Base-by-base conservation (phyloP, 139 green algal species). In the Bryopsis sp. region DNA sequence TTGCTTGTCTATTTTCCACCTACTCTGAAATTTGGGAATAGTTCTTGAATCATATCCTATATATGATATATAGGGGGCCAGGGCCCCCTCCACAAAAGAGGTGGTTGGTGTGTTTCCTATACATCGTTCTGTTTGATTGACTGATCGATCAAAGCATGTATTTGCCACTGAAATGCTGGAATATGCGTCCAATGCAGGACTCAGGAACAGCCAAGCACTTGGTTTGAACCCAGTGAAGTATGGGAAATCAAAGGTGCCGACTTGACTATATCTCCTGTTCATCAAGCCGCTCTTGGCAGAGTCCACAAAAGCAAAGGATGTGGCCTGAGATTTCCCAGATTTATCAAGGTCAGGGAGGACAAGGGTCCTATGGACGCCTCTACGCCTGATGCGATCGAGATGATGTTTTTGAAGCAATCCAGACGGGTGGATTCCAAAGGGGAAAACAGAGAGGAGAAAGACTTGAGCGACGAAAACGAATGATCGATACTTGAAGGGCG, bases 201-300 rank as follows among this genome's bases (percentile, higher is more conserved):
- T 24, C n/a, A 19, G 28, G 85, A 90, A 60, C 60, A 15, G 4
- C 78, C 78, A 32, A 62, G 64, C 48, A 73, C 94, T 36, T 96
- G 88, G 88, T 96, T 96, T 72, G 77, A 83, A 37, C 68, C 88
- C 0, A 77, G 54, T 2, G 84, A 90, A 76, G 83, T 89, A 3
- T 31, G 35, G 31, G 80, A 89, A 72, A 81, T 91, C 26, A 58
- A 78, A 0, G 82, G 82, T 2, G 87, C 89, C 34, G 89, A 95
- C 72, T 76, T 96, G 1, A 85, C 81, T 0, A 58, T 94, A 2
- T 89, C 78, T 1, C 88, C 89, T 3, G 85, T 92, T 33, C 79
- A 91, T 74, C 72, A 72, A 15, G 74, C 71, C 4, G 73, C 74
- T 2, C 50, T 31, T 1, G 76, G 71, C 2, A 57, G 28, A 29